These are phyloP conservation scores for Syncephalastrum racemosum DNA, from an alignment of 371 early-diverging fungal genomes.

Conservation along the genomic window DNA sequence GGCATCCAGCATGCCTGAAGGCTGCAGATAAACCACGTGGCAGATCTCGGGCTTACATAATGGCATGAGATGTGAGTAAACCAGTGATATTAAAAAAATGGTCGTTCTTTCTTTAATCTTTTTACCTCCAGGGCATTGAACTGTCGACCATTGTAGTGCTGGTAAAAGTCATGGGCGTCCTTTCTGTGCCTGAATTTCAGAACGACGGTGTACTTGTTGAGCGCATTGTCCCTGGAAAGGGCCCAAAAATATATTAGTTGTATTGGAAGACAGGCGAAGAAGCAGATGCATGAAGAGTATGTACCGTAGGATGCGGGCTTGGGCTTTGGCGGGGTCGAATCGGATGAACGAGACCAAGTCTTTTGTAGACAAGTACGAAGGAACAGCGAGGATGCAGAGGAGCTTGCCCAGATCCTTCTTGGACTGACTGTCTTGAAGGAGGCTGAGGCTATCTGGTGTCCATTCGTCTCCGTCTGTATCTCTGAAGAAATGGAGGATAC, in stretches of 20 bases:
- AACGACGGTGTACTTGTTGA: conserved; percentile 81
- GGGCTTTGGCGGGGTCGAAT: conserved; percentile 14
- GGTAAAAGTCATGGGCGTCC: conserved; percentile 67
- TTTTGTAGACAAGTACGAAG: conserved; percentile 80
- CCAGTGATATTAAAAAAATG: too few species aligned
- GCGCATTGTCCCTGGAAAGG: conserved; percentile 58
- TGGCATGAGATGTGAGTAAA: neutral
- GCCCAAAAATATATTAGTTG: neutral
- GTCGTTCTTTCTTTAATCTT: neutral
- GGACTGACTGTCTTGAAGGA: conserved; percentile 16
- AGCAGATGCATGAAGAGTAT: too few species aligned
- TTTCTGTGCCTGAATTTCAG: conserved; percentile 65
- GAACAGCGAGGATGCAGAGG: conserved; percentile 84
- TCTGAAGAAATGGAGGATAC: conserved; percentile 74
- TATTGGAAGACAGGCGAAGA: neutral
- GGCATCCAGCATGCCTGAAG: conserved; percentile 56
- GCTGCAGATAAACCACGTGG: conserved; percentile 72
- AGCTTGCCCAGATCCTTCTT: conserved; percentile 34
- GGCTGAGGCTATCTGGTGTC: neutral
- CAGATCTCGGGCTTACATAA: conserved; percentile 62
- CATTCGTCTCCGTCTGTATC: conserved; percentile 18
- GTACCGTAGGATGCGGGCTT: conserved; percentile 71
- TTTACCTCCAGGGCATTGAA: conserved; percentile 80
- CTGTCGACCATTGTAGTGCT: conserved; percentile 71
- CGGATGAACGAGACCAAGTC: conserved; percentile 80